Conservation (phyloP, 2,329 filamentous ascomycete species). For the Pseudogymnoascus sp. region DNA sequence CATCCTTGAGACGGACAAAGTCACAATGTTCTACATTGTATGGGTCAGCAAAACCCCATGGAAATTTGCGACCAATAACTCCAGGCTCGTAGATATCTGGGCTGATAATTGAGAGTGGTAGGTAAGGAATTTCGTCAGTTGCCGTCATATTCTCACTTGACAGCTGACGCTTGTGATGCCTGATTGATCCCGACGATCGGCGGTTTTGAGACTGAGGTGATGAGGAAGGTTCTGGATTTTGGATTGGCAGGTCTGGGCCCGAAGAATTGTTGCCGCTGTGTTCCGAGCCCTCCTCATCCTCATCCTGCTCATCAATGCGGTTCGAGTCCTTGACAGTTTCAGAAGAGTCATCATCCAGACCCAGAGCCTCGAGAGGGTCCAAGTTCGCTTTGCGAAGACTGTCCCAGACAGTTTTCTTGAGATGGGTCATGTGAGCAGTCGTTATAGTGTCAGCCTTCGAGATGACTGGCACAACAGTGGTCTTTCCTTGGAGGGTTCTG, state of each 20-base stretch:
- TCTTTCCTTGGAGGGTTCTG: constrained; percentile 81
- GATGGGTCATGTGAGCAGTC: constrained; percentile 82
- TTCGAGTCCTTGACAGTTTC: constrained; percentile 42
- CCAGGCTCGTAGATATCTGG: constrained; percentile 82
- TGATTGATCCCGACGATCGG: constrained; percentile 25
- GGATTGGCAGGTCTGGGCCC: constrained; percentile 33
- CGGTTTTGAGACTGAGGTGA: constrained; percentile 32
- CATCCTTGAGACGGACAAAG: constrained; percentile 81
- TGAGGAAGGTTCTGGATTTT: constrained; percentile 18
- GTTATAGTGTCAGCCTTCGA: constrained; percentile 96
- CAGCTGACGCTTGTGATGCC: constrained; percentile 20
- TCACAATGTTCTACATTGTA: constrained; percentile 90
- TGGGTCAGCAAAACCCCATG: constrained; percentile 95
- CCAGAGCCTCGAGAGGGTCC: constrained; percentile 80
- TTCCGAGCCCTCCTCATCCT: constrained; percentile 23
- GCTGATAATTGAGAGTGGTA: constrained; percentile 88
- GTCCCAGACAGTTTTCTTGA: constrained; percentile 86
- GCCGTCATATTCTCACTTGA: constrained; percentile 37
- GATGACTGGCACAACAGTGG: constrained; percentile 89
- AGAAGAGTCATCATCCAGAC: constrained; percentile 65
- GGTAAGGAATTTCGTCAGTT: constrained; percentile 53
- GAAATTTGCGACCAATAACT: constrained; percentile 76
- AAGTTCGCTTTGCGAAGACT: constrained; percentile 78
- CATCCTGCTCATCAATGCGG: constrained; percentile 36
- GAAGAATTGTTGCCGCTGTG: constrained; percentile 23